Base-by-base conservation (phyloP, 768 basidiomycete species). In the Leccinum truebloodii region DNA sequence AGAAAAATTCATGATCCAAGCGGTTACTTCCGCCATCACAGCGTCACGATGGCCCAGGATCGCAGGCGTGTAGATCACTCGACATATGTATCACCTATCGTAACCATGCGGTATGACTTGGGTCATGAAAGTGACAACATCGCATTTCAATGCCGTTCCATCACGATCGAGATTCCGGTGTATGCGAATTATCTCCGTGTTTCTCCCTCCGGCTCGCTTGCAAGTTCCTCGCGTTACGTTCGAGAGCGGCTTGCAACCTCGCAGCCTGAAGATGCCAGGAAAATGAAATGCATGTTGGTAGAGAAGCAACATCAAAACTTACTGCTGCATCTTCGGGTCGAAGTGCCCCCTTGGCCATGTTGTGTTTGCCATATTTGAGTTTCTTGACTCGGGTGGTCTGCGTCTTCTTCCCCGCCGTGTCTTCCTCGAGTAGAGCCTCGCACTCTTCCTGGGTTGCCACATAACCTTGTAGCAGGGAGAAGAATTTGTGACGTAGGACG, bases 261-360 rank as follows among this genome's bases (percentile, higher is more conserved):
- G 87, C 77, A 6, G 88, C 90, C 90, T 92, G 55, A 6, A 53
- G 28, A 53, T n/a, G 7, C 22, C 34, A 54, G 20, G 14, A 9
- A 26, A 30, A 50, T 52, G 9, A 50, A 37, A 46, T 41, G 13
- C 0, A 18, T 28, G 1, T 44, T 0, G 13, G 14, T 4, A 12
- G 34, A 41, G 35, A n/a, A 55, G 28, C 9, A 14, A 49, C 24
- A 9, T 20, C 26, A 4, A 44, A 46, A 78, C 86, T 24, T 73
- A 91, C 91, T 54, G 91, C 90, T 55, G 88, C 90, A 72, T 94
- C 92, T 72, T 94, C 92, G 1, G 88, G 88, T 54, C 88, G 80
- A 63, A 91, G 72, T 1, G 90, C 90, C 3, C 90, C 91, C 73
- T 94, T 93, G 3, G 92, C 92, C 90, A 92, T 92, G 69, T 93